Percentiles rank a stretch among this genome's conserved stretches.
Conservation (phyloP, 2,329 filamentous ascomycete species). For the Capronia epimyces region DNA sequence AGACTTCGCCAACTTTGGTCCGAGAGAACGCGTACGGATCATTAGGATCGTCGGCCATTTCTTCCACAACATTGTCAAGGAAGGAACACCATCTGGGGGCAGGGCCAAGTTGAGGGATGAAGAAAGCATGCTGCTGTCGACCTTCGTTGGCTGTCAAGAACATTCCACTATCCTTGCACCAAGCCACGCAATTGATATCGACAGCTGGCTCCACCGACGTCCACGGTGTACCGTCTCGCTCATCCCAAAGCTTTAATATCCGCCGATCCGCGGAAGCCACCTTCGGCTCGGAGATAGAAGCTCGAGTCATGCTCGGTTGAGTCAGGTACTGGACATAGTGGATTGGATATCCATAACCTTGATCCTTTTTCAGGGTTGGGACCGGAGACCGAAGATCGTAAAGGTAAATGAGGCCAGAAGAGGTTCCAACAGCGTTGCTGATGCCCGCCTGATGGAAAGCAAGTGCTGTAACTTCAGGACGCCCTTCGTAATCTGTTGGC, state of each 20-base stretch:
- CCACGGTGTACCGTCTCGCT: constrained; percentile 76
- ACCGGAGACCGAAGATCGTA: constrained; percentile 87
- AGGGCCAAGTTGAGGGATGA: constrained; percentile 86
- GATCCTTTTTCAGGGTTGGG: constrained; percentile 83
- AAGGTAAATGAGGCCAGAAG: constrained; percentile 77
- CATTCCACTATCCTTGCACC: constrained; percentile 91
- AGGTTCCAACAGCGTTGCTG: constrained; percentile 80
- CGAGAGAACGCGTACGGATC: constrained; percentile 53
- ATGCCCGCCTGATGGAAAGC: constrained; percentile 81
- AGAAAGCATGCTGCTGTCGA: constrained; percentile 88
- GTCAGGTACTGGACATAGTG: constrained; percentile 69
- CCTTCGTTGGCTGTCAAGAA: constrained; percentile 95
- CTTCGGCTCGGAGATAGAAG: constrained; percentile 64
- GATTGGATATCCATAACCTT: constrained; percentile 90
- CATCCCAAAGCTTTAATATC: constrained; percentile 96
- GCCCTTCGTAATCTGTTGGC: constrained; percentile 38
- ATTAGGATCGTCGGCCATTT: constrained; percentile 81
- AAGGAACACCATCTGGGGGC: constrained; percentile 95
- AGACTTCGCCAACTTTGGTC: constrained; percentile 64
- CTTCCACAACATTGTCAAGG: constrained; percentile 94
- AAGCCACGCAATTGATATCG: constrained; percentile 89
- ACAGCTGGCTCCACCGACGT: constrained; percentile 92
- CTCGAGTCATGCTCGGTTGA: constrained; percentile 63
- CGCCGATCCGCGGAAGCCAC: constrained; percentile 88
- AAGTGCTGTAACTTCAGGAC: constrained; percentile 72